Evolutionary conservation across 2,329 filamentous ascomycete genomes (phyloP), one percentile per base, ranked within the genome.

Genomic region (Teratosphaeria viscida): DNA sequence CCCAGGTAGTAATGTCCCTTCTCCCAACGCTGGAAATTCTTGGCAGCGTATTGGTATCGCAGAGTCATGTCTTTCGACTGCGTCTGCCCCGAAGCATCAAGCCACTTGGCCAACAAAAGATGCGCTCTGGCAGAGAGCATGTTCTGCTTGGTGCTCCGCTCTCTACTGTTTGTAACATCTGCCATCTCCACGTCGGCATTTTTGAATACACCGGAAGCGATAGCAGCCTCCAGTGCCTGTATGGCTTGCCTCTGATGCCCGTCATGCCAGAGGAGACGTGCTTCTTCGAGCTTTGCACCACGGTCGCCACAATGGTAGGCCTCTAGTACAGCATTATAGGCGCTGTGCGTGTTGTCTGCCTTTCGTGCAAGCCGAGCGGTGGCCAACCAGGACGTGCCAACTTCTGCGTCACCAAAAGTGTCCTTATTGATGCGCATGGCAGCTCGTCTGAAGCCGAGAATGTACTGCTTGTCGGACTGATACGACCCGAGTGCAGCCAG

Each of bases 1-100:
- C 94, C 94, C 10, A 99, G 82, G 72, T 96, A 96, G 72, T 97
- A 99, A 71, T 97, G 92, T 0, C 90, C 92, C 74, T 96, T 97
- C 71, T 99, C 94, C 92, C 92, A 99, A 57, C 84, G 84, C 5
- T 79, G 76, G 63, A 73, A 77, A 2, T 83, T 85, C 70, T 82
- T 85, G n/a, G 88, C 84, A 1, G 92, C 92, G 65, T 88, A 83
- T 63, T 91, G 87, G 68, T 96, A 99, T 69, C 90, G 89, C 58
- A 85, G 82, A 54, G 90, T 85, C 63, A 97, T 82, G 3, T 89
- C 85, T 53, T 85, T 82, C 3, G 90, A 89, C 68, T 95, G 89
- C 1, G 91, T 96, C 72, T 97, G 92, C 5, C 94, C 94, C n/a
- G 92, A 89, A 59, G 83, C 86, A 70, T 97, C 95, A 32, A 96